phyloP scores from a whole-genome alignment of 108 stramenopile genomes.

The Stephanodiscus triporus region DNA sequence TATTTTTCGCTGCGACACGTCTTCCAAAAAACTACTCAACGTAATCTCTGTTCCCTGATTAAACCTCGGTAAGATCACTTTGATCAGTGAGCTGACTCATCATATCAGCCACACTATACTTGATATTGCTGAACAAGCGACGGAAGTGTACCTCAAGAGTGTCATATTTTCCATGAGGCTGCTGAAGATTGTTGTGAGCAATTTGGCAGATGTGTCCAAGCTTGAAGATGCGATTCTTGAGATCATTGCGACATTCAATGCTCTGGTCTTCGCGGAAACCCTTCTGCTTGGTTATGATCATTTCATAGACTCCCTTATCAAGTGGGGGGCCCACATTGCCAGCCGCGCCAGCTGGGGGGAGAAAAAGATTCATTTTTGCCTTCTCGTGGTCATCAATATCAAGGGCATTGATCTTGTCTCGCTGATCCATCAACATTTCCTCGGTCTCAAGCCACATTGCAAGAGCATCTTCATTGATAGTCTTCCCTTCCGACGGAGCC shows the following conservation, averaged over 20 bases:
- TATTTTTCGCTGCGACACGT: background rate
- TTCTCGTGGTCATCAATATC: slow-evolving; percentile 79
- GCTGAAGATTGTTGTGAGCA: slow-evolving; percentile 92
- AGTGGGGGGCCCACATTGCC: slow-evolving; percentile 69
- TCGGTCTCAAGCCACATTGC: slow-evolving; percentile 85
- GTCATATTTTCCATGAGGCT: slow-evolving; percentile 86
- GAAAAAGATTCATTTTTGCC: slow-evolving; percentile 64
- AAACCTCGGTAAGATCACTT: slow-evolving; percentile 84
- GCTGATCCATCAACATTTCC: slow-evolving; percentile 57
- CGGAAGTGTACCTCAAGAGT: slow-evolving; percentile 84
- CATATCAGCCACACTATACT: slow-evolving; percentile 91
- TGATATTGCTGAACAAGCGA: slow-evolving; percentile 87
- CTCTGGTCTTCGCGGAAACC: slow-evolving; percentile 81
- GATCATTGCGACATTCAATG: slow-evolving; percentile 81
- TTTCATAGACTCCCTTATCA: slow-evolving; percentile 91
- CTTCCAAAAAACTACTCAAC: slow-evolving; percentile 1
- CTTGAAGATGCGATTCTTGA: slow-evolving; percentile 87
- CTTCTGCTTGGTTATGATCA: slow-evolving; percentile 88
- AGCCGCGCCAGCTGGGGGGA: slow-evolving; percentile 57
- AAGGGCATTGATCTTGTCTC: slow-evolving; percentile 64
- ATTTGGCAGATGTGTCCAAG: slow-evolving; percentile 86
- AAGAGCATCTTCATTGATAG: slow-evolving; percentile 72
- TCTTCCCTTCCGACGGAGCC: slow-evolving; percentile 57
- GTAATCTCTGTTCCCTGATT: slow-evolving; percentile 19
- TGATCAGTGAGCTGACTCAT: slow-evolving; percentile 91